Base-by-base conservation (phyloP, 345 rosid genomes). In the Boechera retrofracta region DNA sequence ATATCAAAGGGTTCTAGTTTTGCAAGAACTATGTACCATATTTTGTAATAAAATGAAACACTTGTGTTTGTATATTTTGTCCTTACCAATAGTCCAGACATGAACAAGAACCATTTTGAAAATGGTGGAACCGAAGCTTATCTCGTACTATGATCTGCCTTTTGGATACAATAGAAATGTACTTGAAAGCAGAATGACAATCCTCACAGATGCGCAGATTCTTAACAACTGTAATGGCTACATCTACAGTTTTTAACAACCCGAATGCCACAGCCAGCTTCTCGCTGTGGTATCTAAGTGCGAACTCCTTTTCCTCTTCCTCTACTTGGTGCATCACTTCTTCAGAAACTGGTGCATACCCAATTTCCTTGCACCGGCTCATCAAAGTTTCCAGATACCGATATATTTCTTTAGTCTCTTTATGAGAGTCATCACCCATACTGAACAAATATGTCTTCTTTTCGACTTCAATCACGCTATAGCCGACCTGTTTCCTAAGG, bases 201-300 rank as follows among this genome's bases (percentile, higher is more conserved):
- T 90, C 98, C 67, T 87, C 96, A 15, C 96, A 90, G 82, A 90
- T 92, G 31, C 94, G 81, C 11, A 92, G 87, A 73, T 90, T 90
- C 85, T 92, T 90, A 64, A 90, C 87, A 24, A 90, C 76, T 73
- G 85, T 87, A n/a, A 83, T 39, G 69, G 64, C 41, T 56, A 81
- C 85, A 26, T 77, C 75, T 62, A 76, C 64, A n/a, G 90, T 86
- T 78, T 86, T 89, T 55, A 89, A 61, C 54, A 90, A 67, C 33
- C 94, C 94, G 39, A 85, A 92, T 64, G 94, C 91, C 12, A 89
- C 81, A 8, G 93, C 98, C 5, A 92, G 90, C 84, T 92, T 92
- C 86, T 90, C 96, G 29, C 98, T 89, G 48, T 92, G 98, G 82
- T 86, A 83, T 76, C 88, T 78, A 67, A 90, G 90, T 15, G 92